These are phyloP conservation scores for Zostera marina DNA, from an alignment of 116 monocot species.

Conservation along the genomic window DNA sequence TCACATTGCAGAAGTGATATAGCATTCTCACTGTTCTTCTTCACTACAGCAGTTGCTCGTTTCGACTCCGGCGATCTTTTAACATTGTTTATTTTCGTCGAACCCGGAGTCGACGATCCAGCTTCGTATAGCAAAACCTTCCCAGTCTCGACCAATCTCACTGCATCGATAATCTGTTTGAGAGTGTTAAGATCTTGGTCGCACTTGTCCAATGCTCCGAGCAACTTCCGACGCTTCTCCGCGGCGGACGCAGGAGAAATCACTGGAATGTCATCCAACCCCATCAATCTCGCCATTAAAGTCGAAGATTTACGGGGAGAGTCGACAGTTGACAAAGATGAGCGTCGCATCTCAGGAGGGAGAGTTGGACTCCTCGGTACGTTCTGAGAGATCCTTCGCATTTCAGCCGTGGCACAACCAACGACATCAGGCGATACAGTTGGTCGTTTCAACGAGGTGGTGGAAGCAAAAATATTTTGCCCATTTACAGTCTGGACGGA, in stretches of 20 bases:
- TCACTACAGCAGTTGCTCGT: not conserved
- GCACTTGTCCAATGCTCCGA: conserved; percentile 78
- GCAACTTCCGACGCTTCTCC: conserved; percentile 67
- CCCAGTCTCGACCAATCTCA: conserved; percentile 21
- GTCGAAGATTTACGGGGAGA: conserved; percentile 17
- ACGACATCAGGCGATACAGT: not conserved
- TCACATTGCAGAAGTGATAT: not conserved
- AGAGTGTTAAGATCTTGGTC: conserved; percentile 66
- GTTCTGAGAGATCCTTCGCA: conserved; percentile 13
- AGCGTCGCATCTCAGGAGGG: conserved; percentile 24
- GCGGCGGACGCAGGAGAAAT: conserved; percentile 17
- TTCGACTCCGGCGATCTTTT: not conserved
- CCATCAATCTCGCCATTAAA: conserved; percentile 60
- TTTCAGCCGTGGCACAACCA: not conserved
- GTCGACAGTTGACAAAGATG: not conserved
- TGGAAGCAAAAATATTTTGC: conserved; percentile 1
- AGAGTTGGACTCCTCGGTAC: conserved; percentile 46
- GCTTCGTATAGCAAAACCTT: not conserved
- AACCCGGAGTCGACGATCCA: conserved; percentile 1
- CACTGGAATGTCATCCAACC: conserved; percentile 31
- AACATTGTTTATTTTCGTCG: conserved; percentile 1
- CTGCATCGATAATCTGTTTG: conserved; percentile 69
- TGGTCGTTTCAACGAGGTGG: conserved; percentile 1
- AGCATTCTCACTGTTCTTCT: not conserved
- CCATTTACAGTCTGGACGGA: not conserved